Evolutionary conservation across 768 basidiomycete genomes (phyloP), one percentile per base, ranked within the genome.

Genomic region (Asterophora parasitica): DNA sequence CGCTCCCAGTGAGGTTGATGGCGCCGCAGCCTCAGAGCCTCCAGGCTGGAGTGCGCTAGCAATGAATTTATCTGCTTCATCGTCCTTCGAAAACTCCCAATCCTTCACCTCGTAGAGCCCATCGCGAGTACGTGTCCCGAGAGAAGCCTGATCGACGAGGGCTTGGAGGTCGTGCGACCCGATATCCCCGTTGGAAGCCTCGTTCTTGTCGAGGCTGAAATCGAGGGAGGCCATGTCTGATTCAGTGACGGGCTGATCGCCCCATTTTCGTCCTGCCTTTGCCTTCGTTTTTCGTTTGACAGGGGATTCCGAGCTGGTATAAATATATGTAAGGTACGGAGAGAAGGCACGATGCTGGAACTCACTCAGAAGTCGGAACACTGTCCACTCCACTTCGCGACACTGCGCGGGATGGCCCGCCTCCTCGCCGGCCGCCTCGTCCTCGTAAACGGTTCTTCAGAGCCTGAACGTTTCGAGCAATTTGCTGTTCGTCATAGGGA

Each of bases 181-280:
- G 13, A 61, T 46, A 7, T 55, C 63, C 2, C 61, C 63, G 35
- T 60, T 60, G 3, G 61, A 53, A 6, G 63, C 57, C 44, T 74
- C 73, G 1, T 69, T 51, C 53, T 80, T 81, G 57, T 86, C 81
- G 40, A 70, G 56, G 54, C 86, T 91, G 65, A 89, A 98, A 65
- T 99, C 93, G 44, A 97, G 77, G 34, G 88, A 83, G 4, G 86
- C 91, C 90, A 98, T 95, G 54, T 98, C 96, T 12, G 77, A 75
- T 54, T 91, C 89, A 8, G 82, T 84, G 3, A 87, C 84, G 1
- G 76, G 75, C 54, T 83, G 78, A 58, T 95, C 82, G 17, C 85
- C 92, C 96, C 96, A 99, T 68, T 92, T 98, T 26, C 96, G 83
- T 64, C 86, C 85, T 11, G 71, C 58, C 67, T 93, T 92, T 3